Evolutionary conservation across 495 filamentous ascomycete genomes (phyloP).

Genomic region (Physcia stellaris): DNA sequence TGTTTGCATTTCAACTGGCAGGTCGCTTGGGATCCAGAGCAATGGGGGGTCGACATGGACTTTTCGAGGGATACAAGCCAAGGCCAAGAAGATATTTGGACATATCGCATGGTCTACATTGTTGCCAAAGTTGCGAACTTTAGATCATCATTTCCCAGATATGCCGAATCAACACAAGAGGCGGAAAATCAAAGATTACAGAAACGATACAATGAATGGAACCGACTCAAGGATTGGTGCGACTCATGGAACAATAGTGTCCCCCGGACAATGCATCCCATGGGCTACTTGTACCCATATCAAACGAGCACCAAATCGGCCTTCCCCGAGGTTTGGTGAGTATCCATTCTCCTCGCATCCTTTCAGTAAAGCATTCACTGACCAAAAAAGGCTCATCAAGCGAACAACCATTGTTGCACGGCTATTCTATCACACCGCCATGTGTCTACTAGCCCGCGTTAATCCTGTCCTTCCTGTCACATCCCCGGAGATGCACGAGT

Average conservation of each 20-base stretch:
- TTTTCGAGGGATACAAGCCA: constrained; percentile 36
- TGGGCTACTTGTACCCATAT: constrained; percentile 59
- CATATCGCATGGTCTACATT: constrained; percentile 78
- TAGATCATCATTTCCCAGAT: constrained; percentile 48
- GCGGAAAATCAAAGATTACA: constrained; percentile 50
- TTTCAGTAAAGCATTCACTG: neutral
- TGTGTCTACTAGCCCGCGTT: constrained; percentile 65
- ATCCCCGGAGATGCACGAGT: constrained; percentile 51
- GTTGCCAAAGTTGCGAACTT: constrained; percentile 82
- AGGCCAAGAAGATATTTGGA: constrained; percentile 75
- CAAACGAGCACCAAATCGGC: constrained; percentile 53
- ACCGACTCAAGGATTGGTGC: constrained; percentile 54
- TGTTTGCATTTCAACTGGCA: constrained; percentile 83
- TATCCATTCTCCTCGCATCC: constrained; percentile 1
- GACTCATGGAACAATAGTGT: constrained; percentile 66
- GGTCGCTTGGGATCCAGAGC: constrained; percentile 80
- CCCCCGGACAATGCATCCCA: constrained; percentile 76
- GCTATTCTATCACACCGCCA: constrained; percentile 82
- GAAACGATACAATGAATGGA: constrained; percentile 63
- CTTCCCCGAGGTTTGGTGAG: constrained; percentile 82
- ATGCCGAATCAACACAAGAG: constrained; percentile 42
- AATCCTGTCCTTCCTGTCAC: constrained; percentile 48
- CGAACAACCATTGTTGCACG: constrained; percentile 66
- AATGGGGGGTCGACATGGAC: constrained; percentile 82
- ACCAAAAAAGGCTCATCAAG: constrained; percentile 55